Conservation (phyloP, 2,329 filamentous ascomycete species). For the Colletotrichum orbiculare region DNA sequence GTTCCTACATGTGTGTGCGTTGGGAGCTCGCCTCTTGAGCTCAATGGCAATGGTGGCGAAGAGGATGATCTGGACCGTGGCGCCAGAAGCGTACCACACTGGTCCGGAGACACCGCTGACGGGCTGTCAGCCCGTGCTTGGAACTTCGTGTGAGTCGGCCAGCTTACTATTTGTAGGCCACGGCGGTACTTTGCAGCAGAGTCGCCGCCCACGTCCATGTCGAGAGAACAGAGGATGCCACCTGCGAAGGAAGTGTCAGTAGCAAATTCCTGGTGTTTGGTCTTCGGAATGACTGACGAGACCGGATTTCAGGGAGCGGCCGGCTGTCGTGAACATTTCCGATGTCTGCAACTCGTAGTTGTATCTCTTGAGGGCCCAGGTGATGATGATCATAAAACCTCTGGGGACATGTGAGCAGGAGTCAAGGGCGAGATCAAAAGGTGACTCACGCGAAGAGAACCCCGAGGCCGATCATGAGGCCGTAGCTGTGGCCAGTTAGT, state of each 20-base stretch:
- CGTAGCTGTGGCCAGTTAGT: constrained; percentile 18
- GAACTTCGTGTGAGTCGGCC: accelerated
- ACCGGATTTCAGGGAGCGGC: constrained; percentile 88
- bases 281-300: constrained; percentile 56
- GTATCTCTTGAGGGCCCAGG: constrained; percentile 73
- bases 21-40: constrained; percentile 86
- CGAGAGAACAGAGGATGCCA: constrained; percentile 89
- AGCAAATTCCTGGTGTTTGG: neutral
- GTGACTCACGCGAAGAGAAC: constrained; percentile 33
- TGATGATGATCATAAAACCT: constrained; percentile 65
- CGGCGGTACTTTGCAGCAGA: constrained; percentile 80
- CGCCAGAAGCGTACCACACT: constrained; percentile 74
- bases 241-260: neutral
- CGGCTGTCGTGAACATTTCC: constrained; percentile 92
- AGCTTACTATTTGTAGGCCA: constrained; percentile 77
- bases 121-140: neutral
- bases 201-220: constrained; percentile 96
- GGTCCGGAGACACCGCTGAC: constrained; percentile 66
- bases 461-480: constrained; percentile 36
- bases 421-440: neutral
- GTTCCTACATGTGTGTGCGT: constrained; percentile 75
- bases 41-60: constrained; percentile 94
- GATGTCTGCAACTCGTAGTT: constrained; percentile 82
- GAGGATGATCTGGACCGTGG: constrained; percentile 86
- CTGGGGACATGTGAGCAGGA: neutral